Percentiles rank a stretch among this genome's conserved stretches.
Conservation (phyloP, 768 basidiomycete genomes). For the Boletus rubroflammeus region DNA sequence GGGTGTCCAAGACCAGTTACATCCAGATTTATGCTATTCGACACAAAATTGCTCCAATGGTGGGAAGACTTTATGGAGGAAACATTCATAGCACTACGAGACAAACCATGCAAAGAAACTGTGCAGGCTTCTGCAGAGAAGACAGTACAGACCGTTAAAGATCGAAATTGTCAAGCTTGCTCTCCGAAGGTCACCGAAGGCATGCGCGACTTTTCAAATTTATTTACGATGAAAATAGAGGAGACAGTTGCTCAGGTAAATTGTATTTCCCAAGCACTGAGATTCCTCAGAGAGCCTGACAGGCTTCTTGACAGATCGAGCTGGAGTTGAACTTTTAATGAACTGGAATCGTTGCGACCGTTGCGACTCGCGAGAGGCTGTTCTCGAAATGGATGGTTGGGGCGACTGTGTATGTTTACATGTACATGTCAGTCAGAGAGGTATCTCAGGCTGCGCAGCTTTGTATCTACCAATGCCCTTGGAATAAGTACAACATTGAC, state of each 20-base stretch:
- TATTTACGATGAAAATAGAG: conserved; percentile 14
- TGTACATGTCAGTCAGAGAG: too few species aligned
- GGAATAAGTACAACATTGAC: too few species aligned
- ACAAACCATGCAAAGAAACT: conserved; percentile 15
- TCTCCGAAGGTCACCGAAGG: neutral
- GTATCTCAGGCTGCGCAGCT: too few species aligned
- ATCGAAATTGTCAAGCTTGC: neutral
- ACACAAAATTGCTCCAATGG: neutral
- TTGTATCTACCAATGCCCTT: too few species aligned
- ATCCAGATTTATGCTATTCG: neutral
- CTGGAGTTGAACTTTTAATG: conserved; percentile 5
- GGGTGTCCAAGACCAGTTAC: neutral
- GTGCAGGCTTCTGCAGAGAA: conserved; percentile 2
- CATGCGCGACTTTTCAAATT: conserved; percentile 11
- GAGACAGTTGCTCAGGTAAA: conserved; percentile 7
- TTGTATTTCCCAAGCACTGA: too few species aligned
- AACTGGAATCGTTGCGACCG: too few species aligned
- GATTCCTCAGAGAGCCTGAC: too few species aligned
- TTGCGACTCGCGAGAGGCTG: too few species aligned
- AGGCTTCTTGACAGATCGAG: conserved; percentile 4
- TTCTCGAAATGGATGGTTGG: too few species aligned
- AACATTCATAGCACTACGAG: conserved; percentile 9
- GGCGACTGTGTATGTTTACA: too few species aligned
- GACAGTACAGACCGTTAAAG: neutral
- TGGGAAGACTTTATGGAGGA: conserved; percentile 22